These are phyloP conservation scores for Gentiana dahurica DNA, from an alignment of 257 asterid genomes.

Conservation along the genomic window DNA sequence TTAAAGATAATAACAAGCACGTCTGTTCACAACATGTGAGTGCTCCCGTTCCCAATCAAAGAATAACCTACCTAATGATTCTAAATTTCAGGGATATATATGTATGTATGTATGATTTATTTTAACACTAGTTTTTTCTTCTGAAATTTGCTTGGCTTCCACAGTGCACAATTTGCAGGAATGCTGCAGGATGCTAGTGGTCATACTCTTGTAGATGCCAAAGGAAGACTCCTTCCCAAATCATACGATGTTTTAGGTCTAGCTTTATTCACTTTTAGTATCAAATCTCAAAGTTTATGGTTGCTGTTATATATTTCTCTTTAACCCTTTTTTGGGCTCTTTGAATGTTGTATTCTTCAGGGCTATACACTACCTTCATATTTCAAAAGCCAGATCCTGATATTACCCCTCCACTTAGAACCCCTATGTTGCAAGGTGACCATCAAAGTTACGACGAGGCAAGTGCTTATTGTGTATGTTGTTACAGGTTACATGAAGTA, in stretches of 20 bases:
- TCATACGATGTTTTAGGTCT: constrained; percentile 79
- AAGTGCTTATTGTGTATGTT: constrained; percentile 22
- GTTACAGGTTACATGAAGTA: too few relatives aligned
- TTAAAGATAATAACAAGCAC: too few relatives aligned
- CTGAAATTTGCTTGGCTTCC: constrained; percentile 6
- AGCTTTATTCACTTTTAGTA: constrained; percentile 4
- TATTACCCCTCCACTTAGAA: constrained; percentile 76
- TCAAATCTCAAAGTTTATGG: neutral
- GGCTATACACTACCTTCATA: constrained; percentile 77
- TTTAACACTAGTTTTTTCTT: constrained; percentile 9
- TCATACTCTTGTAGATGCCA: constrained; percentile 66
- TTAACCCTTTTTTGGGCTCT: neutral
- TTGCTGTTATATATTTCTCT: neutral
- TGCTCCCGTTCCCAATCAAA: too few relatives aligned
- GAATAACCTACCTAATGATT: too few relatives aligned
- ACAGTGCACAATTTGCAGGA: constrained; percentile 64
- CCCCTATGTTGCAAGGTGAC: constrained; percentile 56
- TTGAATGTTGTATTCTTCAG: constrained; percentile 23
- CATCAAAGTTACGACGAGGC: constrained; percentile 67
- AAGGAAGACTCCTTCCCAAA: constrained; percentile 87
- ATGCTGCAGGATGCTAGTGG: constrained; percentile 69
- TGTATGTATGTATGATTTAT: too few relatives aligned
- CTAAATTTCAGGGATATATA: too few relatives aligned
- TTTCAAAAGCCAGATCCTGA: constrained; percentile 95
- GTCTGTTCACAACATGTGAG: too few relatives aligned